Conservation (phyloP, 148 eudicot genomes). For the Fagopyrum tataricum region DNA sequence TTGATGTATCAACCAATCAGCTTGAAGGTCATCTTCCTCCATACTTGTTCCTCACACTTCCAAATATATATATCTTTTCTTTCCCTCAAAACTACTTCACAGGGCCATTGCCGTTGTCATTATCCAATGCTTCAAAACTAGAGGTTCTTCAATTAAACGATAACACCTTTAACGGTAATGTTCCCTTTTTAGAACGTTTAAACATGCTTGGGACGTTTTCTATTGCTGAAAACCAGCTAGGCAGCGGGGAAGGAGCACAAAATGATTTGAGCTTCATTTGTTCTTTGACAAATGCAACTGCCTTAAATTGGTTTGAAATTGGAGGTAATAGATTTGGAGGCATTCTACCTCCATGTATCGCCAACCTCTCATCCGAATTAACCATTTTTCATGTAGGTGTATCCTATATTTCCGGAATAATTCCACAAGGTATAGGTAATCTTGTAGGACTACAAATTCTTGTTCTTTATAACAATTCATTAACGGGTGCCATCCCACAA, state of each 20-base stretch:
- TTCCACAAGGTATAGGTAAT: neutral
- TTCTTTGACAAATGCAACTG: too few relatives aligned
- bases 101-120: conserved; percentile 21
- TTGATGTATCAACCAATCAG: conserved; percentile 14
- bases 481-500: neutral
- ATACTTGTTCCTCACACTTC: conserved; percentile 16
- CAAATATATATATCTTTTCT: conserved; percentile 12
- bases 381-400: neutral
- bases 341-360: neutral
- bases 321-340: neutral
- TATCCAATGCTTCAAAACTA: conserved; percentile 19
- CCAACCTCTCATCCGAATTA: neutral
- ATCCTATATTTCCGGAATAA: neutral
- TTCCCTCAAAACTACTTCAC: neutral
- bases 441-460: neutral
- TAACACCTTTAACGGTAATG: conserved; percentile 20
- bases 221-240: neutral
- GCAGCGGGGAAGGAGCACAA: too few relatives aligned
- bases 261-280: too few relatives aligned
- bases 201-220: neutral
- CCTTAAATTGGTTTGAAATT: neutral
- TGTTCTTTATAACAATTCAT: neutral
- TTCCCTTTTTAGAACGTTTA: neutral
- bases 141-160: neutral
- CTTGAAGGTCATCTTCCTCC: conserved; percentile 23